Base-by-base conservation (phyloP, 208 protist species). In the Acanthamoeba triangularis region DNA sequence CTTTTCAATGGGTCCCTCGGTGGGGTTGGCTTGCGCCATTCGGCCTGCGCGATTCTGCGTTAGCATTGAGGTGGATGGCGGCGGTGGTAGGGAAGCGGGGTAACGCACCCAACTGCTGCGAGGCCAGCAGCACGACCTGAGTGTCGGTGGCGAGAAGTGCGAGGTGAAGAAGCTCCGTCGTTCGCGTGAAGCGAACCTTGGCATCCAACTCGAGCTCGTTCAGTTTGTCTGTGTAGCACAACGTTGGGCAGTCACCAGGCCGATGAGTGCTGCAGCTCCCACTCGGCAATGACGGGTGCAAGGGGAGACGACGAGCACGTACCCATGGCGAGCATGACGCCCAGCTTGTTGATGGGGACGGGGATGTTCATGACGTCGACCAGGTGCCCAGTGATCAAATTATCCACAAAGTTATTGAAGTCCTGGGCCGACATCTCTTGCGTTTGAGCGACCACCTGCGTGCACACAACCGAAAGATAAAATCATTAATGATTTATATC, bases 1-100 rank as follows among this genome's bases (percentile, higher is more conserved):
- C 94, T 98, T 98, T 52, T 98, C 98, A n/a, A 94, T 41, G 94
- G 98, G 97, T 56, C 98, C 98, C 8, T 97, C 96, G 5, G 98
- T 98, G 8, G 98, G 95, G 41, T 97, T 97, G 16, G 95, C 94
- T 23, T 97, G 94, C 11, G 98, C 98, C 47, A 98, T 84, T 49
- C 96, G 95, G 30, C 93, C 93, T 95, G 98, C 65, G 18, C 97
- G 0, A 30, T 94, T 96, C 28, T 90, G 25, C 80, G 94, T 20
- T 98, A 94, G 37, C 97, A 95, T 18, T 96, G 94, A 28, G 97
- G 56, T 30, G 98, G 88, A 76, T 98, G 98, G 72, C 98, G 98
- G 3, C 95, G 96, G 54, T 98, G 97, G 16, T 59, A 18, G n/a
- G n/a, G 18, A 44, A 59, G 14, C 7, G 44, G 47, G 47, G 11